Conservation (phyloP, 768 basidiomycete genomes). For the Lactifluus pinguis region DNA sequence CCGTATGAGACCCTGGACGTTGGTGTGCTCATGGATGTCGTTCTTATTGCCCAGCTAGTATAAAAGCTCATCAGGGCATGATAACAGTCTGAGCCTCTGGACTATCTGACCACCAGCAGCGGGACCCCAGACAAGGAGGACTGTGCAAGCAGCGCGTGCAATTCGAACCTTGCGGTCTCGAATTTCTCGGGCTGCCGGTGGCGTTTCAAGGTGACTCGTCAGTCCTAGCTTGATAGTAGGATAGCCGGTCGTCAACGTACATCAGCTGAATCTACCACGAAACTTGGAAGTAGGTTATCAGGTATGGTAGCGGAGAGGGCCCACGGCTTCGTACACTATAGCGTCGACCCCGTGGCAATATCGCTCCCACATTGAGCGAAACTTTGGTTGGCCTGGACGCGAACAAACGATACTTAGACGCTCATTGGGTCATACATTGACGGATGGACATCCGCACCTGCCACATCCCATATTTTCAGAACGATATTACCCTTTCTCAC, state of each 20-base stretch:
- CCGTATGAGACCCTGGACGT: slow-evolving; percentile 77
- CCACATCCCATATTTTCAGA: slow-evolving; percentile 93
- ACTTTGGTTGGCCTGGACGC: slow-evolving; percentile 73
- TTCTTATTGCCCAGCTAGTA: slow-evolving; percentile 86
- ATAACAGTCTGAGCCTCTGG: slow-evolving; percentile 30
- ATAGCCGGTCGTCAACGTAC: slow-evolving; percentile 35
- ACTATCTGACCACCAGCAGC: slow-evolving; percentile 67
- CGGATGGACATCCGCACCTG: slow-evolving; percentile 41
- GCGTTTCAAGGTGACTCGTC: background rate
- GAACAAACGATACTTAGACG: background rate
- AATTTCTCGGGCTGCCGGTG: slow-evolving; percentile 61
- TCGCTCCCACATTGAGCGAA: slow-evolving; percentile 92
- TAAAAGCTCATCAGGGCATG: background rate
- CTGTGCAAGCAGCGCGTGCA: slow-evolving; percentile 70
- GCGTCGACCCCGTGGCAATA: slow-evolving; percentile 92
- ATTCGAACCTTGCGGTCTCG: slow-evolving; percentile 73
- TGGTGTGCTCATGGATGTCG: slow-evolving; percentile 65
- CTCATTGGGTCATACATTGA: background rate
- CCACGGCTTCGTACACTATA: slow-evolving; percentile 54
- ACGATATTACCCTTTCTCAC: slow-evolving; percentile 85
- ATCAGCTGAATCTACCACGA: slow-evolving; percentile 88
- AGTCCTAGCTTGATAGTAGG: background rate
- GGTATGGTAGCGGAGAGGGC: background rate
- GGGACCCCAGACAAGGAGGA: slow-evolving; percentile 62
- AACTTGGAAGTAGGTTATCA: slow-evolving; percentile 37